A percentile compares a stretch with the other conserved stretches of the same genome.
These are phyloP conservation scores for Ulota crispa DNA, from an alignment of 225 moss, liverwort and hornwort genomes.

Conservation along the genomic window DNA sequence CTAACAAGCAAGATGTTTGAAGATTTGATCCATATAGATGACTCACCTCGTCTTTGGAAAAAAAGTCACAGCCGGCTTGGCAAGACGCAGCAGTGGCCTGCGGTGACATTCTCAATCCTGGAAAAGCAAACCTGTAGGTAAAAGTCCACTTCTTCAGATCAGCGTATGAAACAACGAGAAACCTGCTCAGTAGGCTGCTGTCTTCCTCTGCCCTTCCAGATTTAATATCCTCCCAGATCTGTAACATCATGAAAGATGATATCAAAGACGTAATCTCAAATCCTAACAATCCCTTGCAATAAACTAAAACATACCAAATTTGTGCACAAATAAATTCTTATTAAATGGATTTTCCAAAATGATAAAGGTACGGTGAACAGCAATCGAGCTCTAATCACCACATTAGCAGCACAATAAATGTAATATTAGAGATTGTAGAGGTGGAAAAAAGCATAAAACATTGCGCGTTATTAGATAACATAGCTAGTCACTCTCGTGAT, in stretches of 20 bases:
- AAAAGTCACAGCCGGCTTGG: constrained; percentile 66
- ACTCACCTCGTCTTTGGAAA: constrained; percentile 68
- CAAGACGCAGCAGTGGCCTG: constrained; percentile 67
- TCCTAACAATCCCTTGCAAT: not conserved
- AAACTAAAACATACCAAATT: not conserved
- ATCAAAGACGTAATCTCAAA: constrained; percentile 4
- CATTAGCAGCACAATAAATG: not conserved
- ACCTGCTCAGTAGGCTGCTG: constrained; percentile 81
- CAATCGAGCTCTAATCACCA: not conserved
- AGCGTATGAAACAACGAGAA: constrained; percentile 89
- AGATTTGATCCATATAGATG: constrained; percentile 8
- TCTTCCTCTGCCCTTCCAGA: constrained; percentile 96
- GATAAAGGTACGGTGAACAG: not conserved
- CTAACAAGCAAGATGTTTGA: not conserved
- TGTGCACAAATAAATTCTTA: not conserved
- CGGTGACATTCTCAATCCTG: constrained; percentile 86
- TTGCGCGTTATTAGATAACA: not conserved
- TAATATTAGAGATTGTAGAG: not conserved
- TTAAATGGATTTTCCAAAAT: not conserved
- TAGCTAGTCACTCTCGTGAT: not conserved
- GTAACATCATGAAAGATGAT: constrained; percentile 29
- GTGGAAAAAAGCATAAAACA: not conserved
- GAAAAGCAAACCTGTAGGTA: constrained; percentile 92
- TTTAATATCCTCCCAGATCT: constrained; percentile 95
- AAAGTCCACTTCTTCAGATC: constrained; percentile 99